Evolutionary conservation across 805 yeast genomes (phyloP).

Genomic region (Metahyphopichia silvanorum): DNA sequence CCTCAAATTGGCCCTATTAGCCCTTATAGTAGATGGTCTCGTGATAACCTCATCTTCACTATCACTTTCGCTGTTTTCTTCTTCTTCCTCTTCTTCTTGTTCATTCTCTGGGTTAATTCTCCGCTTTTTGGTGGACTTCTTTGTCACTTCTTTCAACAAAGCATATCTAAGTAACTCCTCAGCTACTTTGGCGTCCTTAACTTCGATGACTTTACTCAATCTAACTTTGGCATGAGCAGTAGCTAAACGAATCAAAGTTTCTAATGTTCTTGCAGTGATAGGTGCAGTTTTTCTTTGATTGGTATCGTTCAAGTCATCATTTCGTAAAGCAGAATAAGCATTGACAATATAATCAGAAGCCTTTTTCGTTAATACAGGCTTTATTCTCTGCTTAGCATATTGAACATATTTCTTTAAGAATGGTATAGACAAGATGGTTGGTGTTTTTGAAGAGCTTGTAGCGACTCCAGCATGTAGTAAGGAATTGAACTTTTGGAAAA

Average conservation of each 20-base stretch:
- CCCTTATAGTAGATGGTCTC: conserved; percentile 10
- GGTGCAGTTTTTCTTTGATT: conserved; percentile 84
- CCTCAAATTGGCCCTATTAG: conserved; percentile 16
- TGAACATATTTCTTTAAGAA: conserved; percentile 91
- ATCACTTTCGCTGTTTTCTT: conserved; percentile 20
- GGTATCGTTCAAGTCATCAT: conserved; percentile 56
- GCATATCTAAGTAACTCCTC: conserved; percentile 83
- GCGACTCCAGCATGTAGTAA: conserved; percentile 76
- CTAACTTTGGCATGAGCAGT: conserved; percentile 98
- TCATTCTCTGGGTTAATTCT: conserved; percentile 20
- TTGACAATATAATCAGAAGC: conserved; percentile 82
- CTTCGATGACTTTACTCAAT: conserved; percentile 69
- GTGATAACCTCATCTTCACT: conserved; percentile 6
- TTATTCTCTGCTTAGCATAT: conserved; percentile 84
- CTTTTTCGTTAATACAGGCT: conserved; percentile 71
- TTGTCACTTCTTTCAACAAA: conserved; percentile 69
- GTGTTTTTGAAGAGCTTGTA: conserved; percentile 16
- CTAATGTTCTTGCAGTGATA: conserved; percentile 96
- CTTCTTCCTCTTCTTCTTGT: conserved; percentile 31
- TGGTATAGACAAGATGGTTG: conserved; percentile 58
- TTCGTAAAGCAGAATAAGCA: conserved; percentile 78
- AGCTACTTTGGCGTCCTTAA: conserved; percentile 80
- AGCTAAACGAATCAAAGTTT: conserved; percentile 88
- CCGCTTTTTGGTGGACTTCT: conserved; percentile 33
- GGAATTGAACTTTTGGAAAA: conserved; percentile 84